Percentiles rank a stretch among this genome's conserved stretches.
phyloP scores from a whole-genome alignment of 768 basidiomycete species.

The Amanita muscaria region DNA sequence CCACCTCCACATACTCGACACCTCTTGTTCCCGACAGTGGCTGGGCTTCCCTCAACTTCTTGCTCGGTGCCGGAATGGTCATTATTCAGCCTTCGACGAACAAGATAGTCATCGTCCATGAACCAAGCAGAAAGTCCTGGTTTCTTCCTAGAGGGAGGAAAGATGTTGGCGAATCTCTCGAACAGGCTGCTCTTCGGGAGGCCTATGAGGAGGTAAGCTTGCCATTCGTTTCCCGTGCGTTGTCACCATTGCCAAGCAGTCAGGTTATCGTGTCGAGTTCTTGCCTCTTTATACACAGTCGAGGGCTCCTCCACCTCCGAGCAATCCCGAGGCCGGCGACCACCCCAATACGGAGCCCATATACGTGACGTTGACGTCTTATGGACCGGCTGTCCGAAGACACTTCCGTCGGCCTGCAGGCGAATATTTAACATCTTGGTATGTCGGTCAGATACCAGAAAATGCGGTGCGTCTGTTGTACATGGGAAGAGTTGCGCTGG shows the following conservation, averaged over 20 bases:
- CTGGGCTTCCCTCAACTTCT: constrained; percentile 44
- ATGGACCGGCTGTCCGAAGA: constrained; percentile 13
- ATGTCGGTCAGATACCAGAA: constrained; percentile 40
- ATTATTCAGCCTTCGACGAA: constrained; percentile 50
- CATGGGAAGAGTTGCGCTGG: not conserved
- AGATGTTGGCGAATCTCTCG: constrained; percentile 55
- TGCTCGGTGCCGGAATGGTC: constrained; percentile 55
- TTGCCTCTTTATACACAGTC: constrained; percentile 35
- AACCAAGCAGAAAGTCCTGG: constrained; percentile 31
- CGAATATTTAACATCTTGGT: constrained; percentile 51
- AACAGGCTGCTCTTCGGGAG: constrained; percentile 51
- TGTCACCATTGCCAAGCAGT: constrained; percentile 22
- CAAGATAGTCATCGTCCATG: constrained; percentile 44
- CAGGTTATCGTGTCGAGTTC: constrained; percentile 39
- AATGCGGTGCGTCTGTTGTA: constrained; percentile 36
- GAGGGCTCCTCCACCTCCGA: constrained; percentile 32
- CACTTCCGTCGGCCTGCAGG: constrained; percentile 22
- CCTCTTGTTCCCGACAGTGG: constrained; percentile 32
- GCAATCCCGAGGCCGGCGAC: constrained; percentile 6
- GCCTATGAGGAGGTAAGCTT: constrained; percentile 57
- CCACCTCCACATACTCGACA: constrained; percentile 32
- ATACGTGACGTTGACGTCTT: constrained; percentile 27
- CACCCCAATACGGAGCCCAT: constrained; percentile 34
- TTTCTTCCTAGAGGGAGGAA: constrained; percentile 61
- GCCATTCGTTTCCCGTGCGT: not conserved